Base-by-base conservation (phyloP, 768 basidiomycete genomes). In the Paxillus rubicundulus region DNA sequence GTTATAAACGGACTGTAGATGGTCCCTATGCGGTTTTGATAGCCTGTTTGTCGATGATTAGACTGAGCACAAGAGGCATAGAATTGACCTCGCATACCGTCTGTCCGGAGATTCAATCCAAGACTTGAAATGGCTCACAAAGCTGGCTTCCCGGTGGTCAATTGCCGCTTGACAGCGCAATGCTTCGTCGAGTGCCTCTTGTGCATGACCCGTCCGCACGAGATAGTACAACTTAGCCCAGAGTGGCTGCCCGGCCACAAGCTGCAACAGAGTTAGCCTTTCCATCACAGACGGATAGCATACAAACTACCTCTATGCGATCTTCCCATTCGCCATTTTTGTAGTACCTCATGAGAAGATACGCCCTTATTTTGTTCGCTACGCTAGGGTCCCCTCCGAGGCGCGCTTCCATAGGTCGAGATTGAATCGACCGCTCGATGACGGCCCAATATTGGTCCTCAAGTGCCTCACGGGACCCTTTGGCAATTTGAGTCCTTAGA, bases 161-260 rank as follows among this genome's bases (percentile, higher is more conserved):
- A 87, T 83, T 3, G 82, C 84, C 43, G 81, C 74, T 58, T 91
- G 87, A 63, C 82, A 83, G 24, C 81, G 78, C 13, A 82, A 54
- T 0, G 91, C 86, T 55, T 95, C 87, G 6, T 81, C 79, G 24
- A 96, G 73, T 0, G 95, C 93, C 54, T 98, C 95, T 36, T 81
- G 75, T 6, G 77, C 66, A 66, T 94, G 86, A 0, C 96, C 96
- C 1, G 87, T 87, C 21, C 96, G 84, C 9, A 99, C 77, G 14
- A 99, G 81, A 72, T 88, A 95, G 71, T 91, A 98, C n/a, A 95
- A 66, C 52, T 91, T 86, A 9, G 95, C 96, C 93, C 94, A 99
- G 12, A 98, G 60, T 1, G 94, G 92, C 61, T 89, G 87, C 9
- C 89, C 89, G 50, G 88, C 85, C 20, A 96, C 83, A 53, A 93